A percentile compares a stretch with the other conserved stretches of the same genome.
Conservation (phyloP, 2,329 filamentous ascomycete species). For the Scedosporium dehoogii region DNA sequence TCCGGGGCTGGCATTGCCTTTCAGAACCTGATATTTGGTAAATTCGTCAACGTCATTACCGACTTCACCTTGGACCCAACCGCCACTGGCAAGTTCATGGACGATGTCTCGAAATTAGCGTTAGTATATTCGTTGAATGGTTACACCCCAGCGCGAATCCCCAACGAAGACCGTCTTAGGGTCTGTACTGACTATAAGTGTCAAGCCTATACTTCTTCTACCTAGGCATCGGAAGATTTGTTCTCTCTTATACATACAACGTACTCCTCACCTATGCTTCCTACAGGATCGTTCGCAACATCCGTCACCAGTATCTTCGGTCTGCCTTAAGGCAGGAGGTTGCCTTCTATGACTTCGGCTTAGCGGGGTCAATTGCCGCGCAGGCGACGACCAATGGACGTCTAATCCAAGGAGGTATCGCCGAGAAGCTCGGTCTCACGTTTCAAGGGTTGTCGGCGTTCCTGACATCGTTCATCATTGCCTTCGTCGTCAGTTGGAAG, state of each 20-base stretch:
- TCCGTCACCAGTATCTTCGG: slow-evolving; percentile 29
- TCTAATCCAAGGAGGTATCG: slow-evolving; percentile 32
- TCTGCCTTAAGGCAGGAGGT: slow-evolving; percentile 31
- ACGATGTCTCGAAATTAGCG: slow-evolving; percentile 35
- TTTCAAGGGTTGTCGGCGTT: slow-evolving; percentile 30
- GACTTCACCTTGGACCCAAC: slow-evolving; percentile 38
- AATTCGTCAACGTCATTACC: slow-evolving; percentile 44
- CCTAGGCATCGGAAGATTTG: slow-evolving; percentile 44
- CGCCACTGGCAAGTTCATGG: slow-evolving; percentile 35
- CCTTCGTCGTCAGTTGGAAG: slow-evolving; percentile 31
- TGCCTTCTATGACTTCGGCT: slow-evolving; percentile 39
- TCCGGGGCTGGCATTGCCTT: slow-evolving; percentile 30
- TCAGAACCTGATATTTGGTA: slow-evolving; percentile 51
- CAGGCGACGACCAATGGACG: slow-evolving; percentile 39
- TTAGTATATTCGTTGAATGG: slow-evolving; percentile 19
- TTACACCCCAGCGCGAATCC: too few relatives aligned
- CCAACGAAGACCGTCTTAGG: too few relatives aligned
- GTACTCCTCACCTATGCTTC: slow-evolving; percentile 37
- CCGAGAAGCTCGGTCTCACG: slow-evolving; percentile 32
- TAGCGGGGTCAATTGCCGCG: slow-evolving; percentile 30
- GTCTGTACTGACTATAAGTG: neutral
- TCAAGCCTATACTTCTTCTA: slow-evolving; percentile 47
- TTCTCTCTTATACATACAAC: slow-evolving; percentile 36
- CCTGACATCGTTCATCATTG: slow-evolving; percentile 28
- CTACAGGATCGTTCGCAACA: slow-evolving; percentile 37